Percentiles rank a stretch among this genome's conserved stretches.
Conservation (phyloP, 2,329 filamentous ascomycete species). For the Alternaria gaisen region DNA sequence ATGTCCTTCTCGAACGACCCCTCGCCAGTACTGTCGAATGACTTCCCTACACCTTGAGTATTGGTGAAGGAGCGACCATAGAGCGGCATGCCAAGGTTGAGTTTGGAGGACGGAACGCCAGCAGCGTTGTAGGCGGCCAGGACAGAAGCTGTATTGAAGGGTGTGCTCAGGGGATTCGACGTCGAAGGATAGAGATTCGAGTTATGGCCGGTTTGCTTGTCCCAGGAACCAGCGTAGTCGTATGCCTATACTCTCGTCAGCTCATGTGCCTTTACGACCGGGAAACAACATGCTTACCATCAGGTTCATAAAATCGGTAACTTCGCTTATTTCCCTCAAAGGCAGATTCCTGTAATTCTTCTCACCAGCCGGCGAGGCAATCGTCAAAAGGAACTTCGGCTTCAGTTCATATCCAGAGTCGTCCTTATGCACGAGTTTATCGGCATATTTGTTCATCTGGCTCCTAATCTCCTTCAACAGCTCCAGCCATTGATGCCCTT, state of each 20-base stretch:
- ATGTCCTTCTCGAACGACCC: constrained; percentile 82
- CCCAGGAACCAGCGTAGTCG: constrained; percentile 79
- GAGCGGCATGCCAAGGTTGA: constrained; percentile 90
- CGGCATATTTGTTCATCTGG: constrained; percentile 54
- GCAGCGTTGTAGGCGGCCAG: constrained; percentile 73
- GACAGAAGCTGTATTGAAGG: constrained; percentile 78
- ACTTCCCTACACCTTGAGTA: constrained; percentile 76
- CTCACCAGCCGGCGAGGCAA: constrained; percentile 57
- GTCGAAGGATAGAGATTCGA: constrained; percentile 75
- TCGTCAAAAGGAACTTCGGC: constrained; percentile 55
- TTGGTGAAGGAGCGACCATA: constrained; percentile 87
- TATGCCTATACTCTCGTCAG: constrained; percentile 42
- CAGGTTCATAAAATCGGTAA: constrained; percentile 60
- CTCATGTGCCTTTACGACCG: neutral
- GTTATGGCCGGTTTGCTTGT: constrained; percentile 75
- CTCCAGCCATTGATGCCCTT: constrained; percentile 53
- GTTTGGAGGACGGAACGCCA: constrained; percentile 71
- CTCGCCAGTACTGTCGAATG: constrained; percentile 76
- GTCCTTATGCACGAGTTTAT: constrained; percentile 35
- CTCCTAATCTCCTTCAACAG: constrained; percentile 51
- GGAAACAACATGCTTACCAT: constrained; percentile 45
- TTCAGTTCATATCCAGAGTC: constrained; percentile 21
- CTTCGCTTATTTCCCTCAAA: constrained; percentile 52
- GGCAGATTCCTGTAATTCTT: constrained; percentile 55
- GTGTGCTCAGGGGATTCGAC: constrained; percentile 70